Conservation (phyloP, 1,139 yeast species). For the Candida tetrigidarum region DNA sequence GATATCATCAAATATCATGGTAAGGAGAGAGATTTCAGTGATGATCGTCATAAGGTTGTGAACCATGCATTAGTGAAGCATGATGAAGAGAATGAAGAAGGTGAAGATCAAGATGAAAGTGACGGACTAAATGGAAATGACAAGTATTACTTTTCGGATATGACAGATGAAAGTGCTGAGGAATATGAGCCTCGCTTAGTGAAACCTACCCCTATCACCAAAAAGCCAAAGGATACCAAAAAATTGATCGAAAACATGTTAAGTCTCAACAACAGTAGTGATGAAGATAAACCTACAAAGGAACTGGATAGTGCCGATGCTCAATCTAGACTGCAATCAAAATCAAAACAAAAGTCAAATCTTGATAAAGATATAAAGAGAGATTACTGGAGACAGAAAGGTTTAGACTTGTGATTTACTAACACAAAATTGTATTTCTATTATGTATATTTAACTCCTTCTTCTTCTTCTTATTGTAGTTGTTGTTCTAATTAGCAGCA, state of each 20-base stretch:
- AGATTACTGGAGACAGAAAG: constrained; percentile 51
- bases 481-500: constrained; percentile 17
- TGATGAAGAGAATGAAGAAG: constrained; percentile 23
- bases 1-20: constrained; percentile 81
- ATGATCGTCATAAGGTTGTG: constrained; percentile 66
- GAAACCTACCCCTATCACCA: constrained; percentile 14
- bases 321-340: too few relatives aligned
- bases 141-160: constrained; percentile 39
- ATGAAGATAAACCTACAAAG: constrained; percentile 17
- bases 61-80: constrained; percentile 59
- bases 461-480: too few relatives aligned
- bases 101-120: constrained; percentile 28
- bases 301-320: too few relatives aligned
- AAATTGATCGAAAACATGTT: constrained; percentile 30
- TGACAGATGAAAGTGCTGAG: constrained; percentile 46
- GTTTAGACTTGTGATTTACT: constrained; percentile 33
- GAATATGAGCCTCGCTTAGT: constrained; percentile 9
- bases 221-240: constrained; percentile 21
- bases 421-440: background rate
- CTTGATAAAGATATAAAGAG: constrained; percentile 42
- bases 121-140: constrained; percentile 42
- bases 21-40: constrained; percentile 76
- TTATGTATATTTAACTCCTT: background rate
- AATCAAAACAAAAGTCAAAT: constrained; percentile 20
- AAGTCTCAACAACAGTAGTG: constrained; percentile 28